phyloP scores from a whole-genome alignment of 2,329 filamentous ascomycete species.

The Aspergillus uvarum region DNA sequence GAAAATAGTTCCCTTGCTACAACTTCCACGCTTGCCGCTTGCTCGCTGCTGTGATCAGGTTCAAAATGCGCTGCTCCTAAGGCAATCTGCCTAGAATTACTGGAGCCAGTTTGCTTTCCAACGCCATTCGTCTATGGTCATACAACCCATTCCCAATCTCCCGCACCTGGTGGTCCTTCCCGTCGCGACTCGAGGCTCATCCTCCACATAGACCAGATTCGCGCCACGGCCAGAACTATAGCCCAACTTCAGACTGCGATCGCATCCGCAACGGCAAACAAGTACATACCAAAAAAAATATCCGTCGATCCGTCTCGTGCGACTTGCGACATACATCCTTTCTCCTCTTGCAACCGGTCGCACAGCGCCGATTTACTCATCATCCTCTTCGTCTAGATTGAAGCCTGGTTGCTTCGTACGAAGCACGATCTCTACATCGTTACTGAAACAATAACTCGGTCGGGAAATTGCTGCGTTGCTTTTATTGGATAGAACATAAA shows the following conservation, averaged over 20 bases:
- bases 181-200: constrained; percentile 14
- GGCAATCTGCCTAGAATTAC: constrained; percentile 24
- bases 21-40: neutral
- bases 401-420: constrained; percentile 33
- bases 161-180: constrained; percentile 13
- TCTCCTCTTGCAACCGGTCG: constrained; percentile 15
- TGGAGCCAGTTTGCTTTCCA: constrained; percentile 29
- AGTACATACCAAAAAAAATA: neutral
- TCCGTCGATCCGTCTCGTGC: neutral
- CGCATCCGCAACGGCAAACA: neutral
- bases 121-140: constrained; percentile 35
- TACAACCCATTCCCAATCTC: constrained; percentile 30
- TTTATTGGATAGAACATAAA: constrained; percentile 30
- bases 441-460: constrained; percentile 17
- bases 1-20: neutral
- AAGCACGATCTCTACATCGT: constrained; percentile 10
- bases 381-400: constrained; percentile 16
- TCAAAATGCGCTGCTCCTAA: constrained; percentile 32
- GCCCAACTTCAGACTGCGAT: neutral
- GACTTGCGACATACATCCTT: constrained; percentile 5
- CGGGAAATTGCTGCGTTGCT: constrained; percentile 28
- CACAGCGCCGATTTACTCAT: constrained; percentile 17
- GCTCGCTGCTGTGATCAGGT: constrained; percentile 10
- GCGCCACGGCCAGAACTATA: neutral
- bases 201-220: constrained; percentile 12